Percentiles rank a stretch among this genome's conserved stretches.
phyloP scores from a whole-genome alignment of 495 filamentous ascomycete species.

The Xylaria longipes region DNA sequence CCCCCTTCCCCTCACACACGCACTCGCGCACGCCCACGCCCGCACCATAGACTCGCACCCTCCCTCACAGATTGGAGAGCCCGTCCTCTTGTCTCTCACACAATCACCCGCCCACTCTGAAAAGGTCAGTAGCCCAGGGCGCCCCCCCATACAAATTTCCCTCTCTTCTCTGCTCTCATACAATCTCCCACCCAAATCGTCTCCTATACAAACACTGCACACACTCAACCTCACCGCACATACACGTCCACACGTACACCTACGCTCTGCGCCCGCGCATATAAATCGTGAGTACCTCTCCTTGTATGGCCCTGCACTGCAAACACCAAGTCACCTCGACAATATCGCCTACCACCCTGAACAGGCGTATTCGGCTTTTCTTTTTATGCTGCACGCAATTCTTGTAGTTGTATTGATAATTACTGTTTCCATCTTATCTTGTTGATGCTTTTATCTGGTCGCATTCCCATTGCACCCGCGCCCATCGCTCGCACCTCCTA shows the following conservation, averaged over 20 bases:
- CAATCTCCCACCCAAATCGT: conserved; percentile 58
- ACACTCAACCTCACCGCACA: conserved; percentile 48
- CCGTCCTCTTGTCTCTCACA: conserved; percentile 48
- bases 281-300: conserved; percentile 48
- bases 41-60: conserved; percentile 33
- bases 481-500: not conserved
- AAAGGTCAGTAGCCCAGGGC: conserved; percentile 56
- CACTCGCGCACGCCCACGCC: conserved; percentile 18
- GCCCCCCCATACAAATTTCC: conserved; percentile 62
- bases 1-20: conserved; percentile 10
- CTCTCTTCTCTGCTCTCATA: conserved; percentile 64
- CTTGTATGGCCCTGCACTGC: conserved; percentile 41
- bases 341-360: conserved; percentile 18
- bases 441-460: conserved; percentile 6
- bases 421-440: not conserved
- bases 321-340: conserved; percentile 45
- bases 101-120: conserved; percentile 67
- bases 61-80: conserved; percentile 46
- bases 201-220: conserved; percentile 62
- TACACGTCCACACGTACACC: conserved; percentile 30
- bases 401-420: conserved; percentile 1
- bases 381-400: conserved; percentile 7
- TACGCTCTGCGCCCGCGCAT: conserved; percentile 30
- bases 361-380: not conserved
- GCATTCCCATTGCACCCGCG: not conserved